These are phyloP conservation scores for Quaeritorhiza haematococci DNA, from an alignment of 371 early-diverging fungal genomes.

Conservation along the genomic window DNA sequence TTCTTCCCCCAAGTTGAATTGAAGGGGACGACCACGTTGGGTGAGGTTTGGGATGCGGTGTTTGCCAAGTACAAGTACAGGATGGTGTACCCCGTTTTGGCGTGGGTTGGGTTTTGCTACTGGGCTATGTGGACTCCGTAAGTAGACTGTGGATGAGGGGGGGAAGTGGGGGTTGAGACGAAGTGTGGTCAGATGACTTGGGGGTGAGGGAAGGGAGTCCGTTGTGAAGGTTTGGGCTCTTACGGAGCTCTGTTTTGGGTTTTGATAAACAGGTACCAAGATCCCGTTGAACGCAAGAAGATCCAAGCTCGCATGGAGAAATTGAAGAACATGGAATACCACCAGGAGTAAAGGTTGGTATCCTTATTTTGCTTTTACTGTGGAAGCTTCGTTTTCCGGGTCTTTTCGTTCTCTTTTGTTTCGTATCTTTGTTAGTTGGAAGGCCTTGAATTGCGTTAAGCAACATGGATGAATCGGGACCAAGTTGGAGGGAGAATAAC, in stretches of 20 bases:
- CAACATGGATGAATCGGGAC: no score
- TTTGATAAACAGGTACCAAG: no score
- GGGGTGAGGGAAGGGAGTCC: background rate
- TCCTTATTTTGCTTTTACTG: no score
- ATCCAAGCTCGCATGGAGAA: conserved; percentile 21
- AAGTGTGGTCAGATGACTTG: no score
- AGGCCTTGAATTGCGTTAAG: no score
- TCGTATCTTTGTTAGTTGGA: no score
- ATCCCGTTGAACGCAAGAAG: conserved; percentile 6
- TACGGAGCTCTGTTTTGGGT: no score
- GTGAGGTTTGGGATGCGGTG: conserved; percentile 32
- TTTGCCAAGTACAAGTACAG: conserved; percentile 40
- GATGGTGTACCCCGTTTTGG: conserved; percentile 33
- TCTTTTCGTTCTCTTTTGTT: no score
- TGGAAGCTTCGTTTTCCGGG: no score
- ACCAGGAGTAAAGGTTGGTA: conserved; percentile 29
- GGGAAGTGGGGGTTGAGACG: background rate
- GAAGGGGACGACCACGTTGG: conserved; percentile 31
- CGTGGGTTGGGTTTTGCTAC: conserved; percentile 39
- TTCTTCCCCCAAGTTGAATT: conserved; percentile 25
- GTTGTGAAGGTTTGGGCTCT: background rate
- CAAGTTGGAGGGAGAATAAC: no score
- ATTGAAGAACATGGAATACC: conserved; percentile 32
- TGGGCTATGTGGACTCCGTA: conserved; percentile 39
- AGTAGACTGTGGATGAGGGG: conserved; percentile 10